phyloP scores from a whole-genome alignment of 768 basidiomycete genomes.

The Naematelia encephala region DNA sequence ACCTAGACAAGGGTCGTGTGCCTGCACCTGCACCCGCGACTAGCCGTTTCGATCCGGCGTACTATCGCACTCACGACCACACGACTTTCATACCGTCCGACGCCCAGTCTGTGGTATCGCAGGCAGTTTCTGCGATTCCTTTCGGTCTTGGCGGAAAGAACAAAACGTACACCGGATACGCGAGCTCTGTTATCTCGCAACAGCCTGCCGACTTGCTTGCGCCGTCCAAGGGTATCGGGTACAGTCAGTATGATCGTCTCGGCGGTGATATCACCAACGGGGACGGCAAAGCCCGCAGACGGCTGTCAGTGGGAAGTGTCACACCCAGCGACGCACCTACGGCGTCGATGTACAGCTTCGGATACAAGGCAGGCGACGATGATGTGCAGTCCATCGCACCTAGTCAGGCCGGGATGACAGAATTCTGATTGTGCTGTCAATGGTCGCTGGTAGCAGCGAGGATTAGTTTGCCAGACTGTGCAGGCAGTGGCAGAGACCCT shows the following conservation, averaged over 20 bases:
- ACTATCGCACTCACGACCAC: constrained; percentile 92
- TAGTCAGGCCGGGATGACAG: constrained; percentile 50
- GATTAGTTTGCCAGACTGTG: not conserved
- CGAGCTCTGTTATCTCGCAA: constrained; percentile 89
- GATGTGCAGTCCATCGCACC: constrained; percentile 45
- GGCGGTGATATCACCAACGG: constrained; percentile 52
- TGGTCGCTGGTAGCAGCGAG: not conserved
- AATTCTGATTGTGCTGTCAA: constrained; percentile 28
- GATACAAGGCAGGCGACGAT: constrained; percentile 51
- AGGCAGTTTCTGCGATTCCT: constrained; percentile 76
- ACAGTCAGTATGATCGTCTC: constrained; percentile 85
- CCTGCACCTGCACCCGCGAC: constrained; percentile 83
- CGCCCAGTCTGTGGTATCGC: constrained; percentile 90
- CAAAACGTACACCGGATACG: constrained; percentile 70
- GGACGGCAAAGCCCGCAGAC: constrained; percentile 12
- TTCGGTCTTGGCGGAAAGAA: constrained; percentile 71
- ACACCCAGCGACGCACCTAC: constrained; percentile 43
- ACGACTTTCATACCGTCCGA: constrained; percentile 85
- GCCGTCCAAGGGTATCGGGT: constrained; percentile 52
- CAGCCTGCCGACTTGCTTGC: constrained; percentile 58
- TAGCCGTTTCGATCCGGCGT: constrained; percentile 78
- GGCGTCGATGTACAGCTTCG: constrained; percentile 45
- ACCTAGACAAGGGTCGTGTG: constrained; percentile 54
- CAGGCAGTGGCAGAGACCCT: no score
- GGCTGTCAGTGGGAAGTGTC: constrained; percentile 32